Evolutionary conservation across 345 rosid species (phyloP).

Genomic region (Euphorbia peplus): DNA sequence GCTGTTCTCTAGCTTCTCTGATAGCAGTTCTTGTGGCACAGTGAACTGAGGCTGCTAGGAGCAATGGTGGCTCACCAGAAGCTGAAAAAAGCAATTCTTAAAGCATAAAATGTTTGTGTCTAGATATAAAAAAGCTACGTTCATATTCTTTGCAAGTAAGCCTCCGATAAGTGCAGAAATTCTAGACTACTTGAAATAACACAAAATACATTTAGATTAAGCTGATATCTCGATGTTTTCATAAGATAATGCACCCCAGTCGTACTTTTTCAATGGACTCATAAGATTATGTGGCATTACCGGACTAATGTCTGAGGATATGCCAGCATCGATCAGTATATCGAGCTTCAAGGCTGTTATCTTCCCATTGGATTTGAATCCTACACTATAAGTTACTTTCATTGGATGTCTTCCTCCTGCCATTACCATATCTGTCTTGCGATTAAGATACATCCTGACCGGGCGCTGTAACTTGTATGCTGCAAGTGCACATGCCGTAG

Average conservation of each 20-base stretch:
- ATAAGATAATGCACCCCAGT: conserved; percentile 82
- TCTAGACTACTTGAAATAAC: too few species aligned
- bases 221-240: conserved; percentile 69
- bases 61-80: conserved; percentile 86
- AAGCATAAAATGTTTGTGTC: too few species aligned
- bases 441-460: conserved; percentile 62
- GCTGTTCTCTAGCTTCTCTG: conserved; percentile 64
- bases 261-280: conserved; percentile 52
- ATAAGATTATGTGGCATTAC: conserved; percentile 44
- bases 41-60: conserved; percentile 79
- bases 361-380: conserved; percentile 83
- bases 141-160: conserved; percentile 29
- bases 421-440: conserved; percentile 82
- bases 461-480: conserved; percentile 62
- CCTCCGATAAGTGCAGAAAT: too few species aligned
- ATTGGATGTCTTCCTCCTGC: conserved; percentile 98
- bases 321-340: conserved; percentile 68
- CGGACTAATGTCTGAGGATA: conserved; percentile 52
- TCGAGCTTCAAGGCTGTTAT: conserved; percentile 63
- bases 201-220: too few species aligned
- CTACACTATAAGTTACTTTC: conserved; percentile 77
- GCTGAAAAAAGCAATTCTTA: too few species aligned
- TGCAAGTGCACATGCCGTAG: conserved; percentile 85
- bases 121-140: not conserved
- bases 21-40: conserved; percentile 84